These are phyloP conservation scores for Croton laevigatus DNA, from an alignment of 441 rosid species.

Conservation along the genomic window DNA sequence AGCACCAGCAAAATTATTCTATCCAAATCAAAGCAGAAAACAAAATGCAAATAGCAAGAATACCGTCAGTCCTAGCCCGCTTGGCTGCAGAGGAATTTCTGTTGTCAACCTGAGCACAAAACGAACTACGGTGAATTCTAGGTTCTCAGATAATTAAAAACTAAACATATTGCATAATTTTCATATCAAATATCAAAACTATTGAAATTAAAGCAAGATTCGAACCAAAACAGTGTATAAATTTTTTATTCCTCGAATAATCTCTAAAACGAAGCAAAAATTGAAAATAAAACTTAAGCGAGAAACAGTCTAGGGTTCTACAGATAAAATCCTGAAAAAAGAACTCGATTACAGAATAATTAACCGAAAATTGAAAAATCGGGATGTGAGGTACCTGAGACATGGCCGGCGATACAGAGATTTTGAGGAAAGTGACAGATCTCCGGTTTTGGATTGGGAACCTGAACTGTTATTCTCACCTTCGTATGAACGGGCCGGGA, in stretches of 20 bases:
- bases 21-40: neutral
- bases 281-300: neutral
- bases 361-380: neutral
- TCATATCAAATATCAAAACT: neutral
- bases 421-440: neutral
- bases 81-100: constrained; percentile 96
- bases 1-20: neutral
- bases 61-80: constrained; percentile 98
- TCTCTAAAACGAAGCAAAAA: neutral
- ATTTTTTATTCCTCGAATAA: neutral
- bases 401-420: constrained; percentile 32
- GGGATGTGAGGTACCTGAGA: constrained; percentile 43
- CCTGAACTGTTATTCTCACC: constrained; percentile 1
- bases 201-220: neutral
- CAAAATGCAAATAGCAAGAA: neutral
- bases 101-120: constrained; percentile 64
- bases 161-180: neutral
- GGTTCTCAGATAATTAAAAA: too few species aligned
- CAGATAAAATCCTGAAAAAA: neutral
- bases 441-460: constrained; percentile 5
- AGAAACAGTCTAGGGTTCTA: constrained; percentile 5
- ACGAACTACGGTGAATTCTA: neutral
- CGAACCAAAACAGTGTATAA: neutral
- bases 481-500: constrained; percentile 4
- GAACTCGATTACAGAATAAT: neutral